Percentiles rank a stretch among this genome's conserved stretches.
Conservation (phyloP, 768 basidiomycete species). For the Lentinula lateritia region DNA sequence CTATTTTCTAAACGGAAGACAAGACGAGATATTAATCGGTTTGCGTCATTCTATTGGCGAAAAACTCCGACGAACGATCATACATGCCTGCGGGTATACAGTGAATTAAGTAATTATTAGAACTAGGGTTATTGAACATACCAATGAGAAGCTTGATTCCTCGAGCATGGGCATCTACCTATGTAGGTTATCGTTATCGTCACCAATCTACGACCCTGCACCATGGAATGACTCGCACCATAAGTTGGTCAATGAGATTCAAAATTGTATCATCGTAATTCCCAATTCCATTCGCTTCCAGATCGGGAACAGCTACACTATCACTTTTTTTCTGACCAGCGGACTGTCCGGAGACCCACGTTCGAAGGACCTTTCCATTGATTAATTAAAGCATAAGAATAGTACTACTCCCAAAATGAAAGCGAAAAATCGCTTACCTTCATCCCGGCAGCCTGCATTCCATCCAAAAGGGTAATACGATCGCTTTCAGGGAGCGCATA, state of each 20-base stretch:
- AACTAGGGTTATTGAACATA: neutral
- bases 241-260: constrained; percentile 30
- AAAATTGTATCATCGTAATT: constrained; percentile 31
- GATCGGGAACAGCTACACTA: constrained; percentile 22
- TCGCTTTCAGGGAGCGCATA: constrained; percentile 17
- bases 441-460: constrained; percentile 21
- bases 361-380: constrained; percentile 16
- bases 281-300: constrained; percentile 26
- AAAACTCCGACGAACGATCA: constrained; percentile 8
- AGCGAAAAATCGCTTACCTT: constrained; percentile 8
- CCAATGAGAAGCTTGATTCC: constrained; percentile 17
- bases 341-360: constrained; percentile 22
- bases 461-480: constrained; percentile 15
- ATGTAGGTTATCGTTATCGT: neutral
- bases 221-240: constrained; percentile 14
- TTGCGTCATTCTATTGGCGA: neutral
- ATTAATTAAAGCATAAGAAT: neutral
- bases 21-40: neutral
- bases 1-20: constrained; percentile 23
- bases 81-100: constrained; percentile 13
- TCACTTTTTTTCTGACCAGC: constrained; percentile 20
- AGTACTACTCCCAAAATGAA: neutral
- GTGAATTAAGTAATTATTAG: neutral
- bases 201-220: neutral
- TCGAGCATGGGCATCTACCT: constrained; percentile 25